Evolutionary conservation across 1,284 basidiomycete species (phyloP).

Genomic region (Meira nashicola): DNA sequence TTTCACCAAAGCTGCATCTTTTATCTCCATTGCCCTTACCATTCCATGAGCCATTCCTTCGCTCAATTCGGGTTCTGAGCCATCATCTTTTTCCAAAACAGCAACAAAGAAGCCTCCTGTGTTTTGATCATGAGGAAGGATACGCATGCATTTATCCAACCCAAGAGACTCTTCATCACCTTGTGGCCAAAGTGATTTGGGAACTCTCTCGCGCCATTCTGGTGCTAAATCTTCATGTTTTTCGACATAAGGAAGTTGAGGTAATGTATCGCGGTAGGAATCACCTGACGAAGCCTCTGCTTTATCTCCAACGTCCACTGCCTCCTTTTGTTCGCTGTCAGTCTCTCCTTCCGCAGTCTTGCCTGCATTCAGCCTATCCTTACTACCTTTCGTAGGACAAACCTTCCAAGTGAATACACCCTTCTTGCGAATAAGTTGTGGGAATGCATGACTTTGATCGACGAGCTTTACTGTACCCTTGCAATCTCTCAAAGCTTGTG

Average conservation of each 20-base stretch:
- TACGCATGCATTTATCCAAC: slow-evolving; percentile 44
- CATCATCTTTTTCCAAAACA: slow-evolving; percentile 63
- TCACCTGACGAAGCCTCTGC: slow-evolving; percentile 24
- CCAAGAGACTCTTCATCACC: slow-evolving; percentile 44
- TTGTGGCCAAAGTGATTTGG: slow-evolving; percentile 47
- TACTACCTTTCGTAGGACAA: slow-evolving; percentile 34
- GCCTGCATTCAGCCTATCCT: slow-evolving; percentile 16
- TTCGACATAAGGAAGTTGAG: slow-evolving; percentile 43
- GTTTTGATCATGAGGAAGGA: slow-evolving; percentile 89
- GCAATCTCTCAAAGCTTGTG: slow-evolving; percentile 59
- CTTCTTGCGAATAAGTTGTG: slow-evolving; percentile 65
- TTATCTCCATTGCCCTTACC: slow-evolving; percentile 38
- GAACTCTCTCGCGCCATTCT: slow-evolving; percentile 34
- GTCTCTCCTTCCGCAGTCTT: slow-evolving; percentile 19
- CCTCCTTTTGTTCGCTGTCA: slow-evolving; percentile 10
- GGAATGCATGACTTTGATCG: slow-evolving; percentile 69
- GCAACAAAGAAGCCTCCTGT: slow-evolving; percentile 97
- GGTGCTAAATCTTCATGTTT: slow-evolving; percentile 42
- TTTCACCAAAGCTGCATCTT: slow-evolving; percentile 3
- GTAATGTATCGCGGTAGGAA: slow-evolving; percentile 32
- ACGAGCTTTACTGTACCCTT: slow-evolving; percentile 70
- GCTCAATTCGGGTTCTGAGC: slow-evolving; percentile 24
- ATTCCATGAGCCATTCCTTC: slow-evolving; percentile 48
- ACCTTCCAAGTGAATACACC: slow-evolving; percentile 49
- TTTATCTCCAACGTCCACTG: slow-evolving; percentile 4